A percentile compares a stretch with the other conserved stretches of the same genome.
phyloP scores from a whole-genome alignment of 192 early-diverging fungal species.

The Podila minutissima region DNA sequence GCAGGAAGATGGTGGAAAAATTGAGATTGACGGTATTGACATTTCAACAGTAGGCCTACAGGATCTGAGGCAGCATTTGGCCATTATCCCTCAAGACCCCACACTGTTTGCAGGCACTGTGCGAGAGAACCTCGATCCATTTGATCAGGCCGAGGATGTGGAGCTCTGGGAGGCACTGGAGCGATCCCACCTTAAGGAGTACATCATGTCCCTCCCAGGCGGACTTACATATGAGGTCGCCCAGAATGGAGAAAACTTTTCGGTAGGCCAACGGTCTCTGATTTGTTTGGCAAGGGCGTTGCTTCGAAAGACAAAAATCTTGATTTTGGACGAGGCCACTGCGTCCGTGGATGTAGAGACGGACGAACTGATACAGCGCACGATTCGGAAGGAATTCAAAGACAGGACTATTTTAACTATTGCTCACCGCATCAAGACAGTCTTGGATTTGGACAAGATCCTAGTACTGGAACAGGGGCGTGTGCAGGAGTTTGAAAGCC shows the following conservation, averaged over 20 bases:
- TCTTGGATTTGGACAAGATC: constrained; percentile 85
- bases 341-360: constrained; percentile 76
- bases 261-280: no score
- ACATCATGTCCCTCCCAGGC: constrained; percentile 65
- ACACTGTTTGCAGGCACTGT: no score
- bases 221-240: constrained; percentile 71
- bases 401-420: constrained; percentile 83
- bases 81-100: constrained; percentile 69
- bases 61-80: constrained; percentile 64
- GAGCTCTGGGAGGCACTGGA: constrained; percentile 53
- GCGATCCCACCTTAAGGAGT: constrained; percentile 67
- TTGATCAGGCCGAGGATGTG: constrained; percentile 51
- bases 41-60: constrained; percentile 57
- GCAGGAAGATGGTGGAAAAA: constrained; percentile 54
- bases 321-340: no score
- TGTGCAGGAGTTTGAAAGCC: constrained; percentile 51
- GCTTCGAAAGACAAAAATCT: no score
- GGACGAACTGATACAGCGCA: constrained; percentile 82
- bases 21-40: constrained; percentile 58
- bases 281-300: no score
- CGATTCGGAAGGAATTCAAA: constrained; percentile 77
- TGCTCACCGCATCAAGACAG: constrained; percentile 84
- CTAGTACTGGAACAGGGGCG: constrained; percentile 55
- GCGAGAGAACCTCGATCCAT: constrained; percentile 57
- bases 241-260: constrained; percentile 67